These are phyloP conservation scores for Phytophthora colocasiae DNA, from an alignment of 352 stramenopile species.

Conservation along the genomic window DNA sequence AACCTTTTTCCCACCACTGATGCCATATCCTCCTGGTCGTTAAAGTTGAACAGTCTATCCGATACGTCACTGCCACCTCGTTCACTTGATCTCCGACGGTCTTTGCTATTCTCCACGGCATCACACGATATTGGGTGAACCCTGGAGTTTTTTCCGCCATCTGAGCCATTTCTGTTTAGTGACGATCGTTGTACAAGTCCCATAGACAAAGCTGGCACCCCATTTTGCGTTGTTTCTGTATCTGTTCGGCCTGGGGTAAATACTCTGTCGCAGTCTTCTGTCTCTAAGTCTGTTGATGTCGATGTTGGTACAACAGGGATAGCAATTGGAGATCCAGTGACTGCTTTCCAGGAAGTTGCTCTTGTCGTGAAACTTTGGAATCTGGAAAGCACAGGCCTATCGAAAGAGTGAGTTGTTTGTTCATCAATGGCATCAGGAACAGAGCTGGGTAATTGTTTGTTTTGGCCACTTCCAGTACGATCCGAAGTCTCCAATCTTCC, in stretches of 20 bases:
- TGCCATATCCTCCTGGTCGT: conserved; percentile 1
- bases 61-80: conserved; percentile 7
- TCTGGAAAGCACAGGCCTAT: conserved; percentile 3
- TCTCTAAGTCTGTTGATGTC: background rate
- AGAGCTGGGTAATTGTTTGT: conserved; percentile 7
- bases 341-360: background rate
- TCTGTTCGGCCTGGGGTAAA: conserved; percentile 2
- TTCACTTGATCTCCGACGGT: background rate
- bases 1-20: conserved; percentile 23
- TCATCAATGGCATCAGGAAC: background rate
- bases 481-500: conserved; percentile 19
- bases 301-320: conserved; percentile 5
- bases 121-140: conserved; percentile 28
- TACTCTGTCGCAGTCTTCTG: conserved; percentile 4
- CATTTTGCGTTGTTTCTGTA: background rate
- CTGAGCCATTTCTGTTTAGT: conserved; percentile 5
- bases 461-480: background rate
- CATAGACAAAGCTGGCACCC: background rate
- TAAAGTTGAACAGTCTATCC: conserved; percentile 7
- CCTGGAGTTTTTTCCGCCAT: conserved; percentile 8
- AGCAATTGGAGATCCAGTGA: background rate
- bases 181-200: conserved; percentile 25
- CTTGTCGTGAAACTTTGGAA: conserved; percentile 13
- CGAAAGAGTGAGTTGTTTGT: background rate
- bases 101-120: conserved; percentile 2